Evolutionary conservation across 2,329 filamentous ascomycete species (phyloP).

Genomic region (Colletotrichum aenigma): DNA sequence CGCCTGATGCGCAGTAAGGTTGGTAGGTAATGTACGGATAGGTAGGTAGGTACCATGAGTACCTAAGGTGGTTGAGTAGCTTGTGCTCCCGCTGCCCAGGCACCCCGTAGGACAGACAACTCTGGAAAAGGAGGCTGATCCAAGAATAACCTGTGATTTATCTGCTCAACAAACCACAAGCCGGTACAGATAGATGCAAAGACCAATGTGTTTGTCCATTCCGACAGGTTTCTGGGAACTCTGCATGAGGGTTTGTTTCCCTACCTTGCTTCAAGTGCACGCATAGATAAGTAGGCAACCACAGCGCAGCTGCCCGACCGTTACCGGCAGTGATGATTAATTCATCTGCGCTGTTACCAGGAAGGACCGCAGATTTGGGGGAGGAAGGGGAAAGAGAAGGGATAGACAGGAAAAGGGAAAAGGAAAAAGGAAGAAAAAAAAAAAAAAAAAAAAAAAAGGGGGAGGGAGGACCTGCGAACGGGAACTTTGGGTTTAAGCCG

Average conservation of each 20-base stretch:
- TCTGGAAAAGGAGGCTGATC: not conserved
- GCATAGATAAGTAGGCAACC: not conserved
- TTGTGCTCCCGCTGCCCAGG: not conserved
- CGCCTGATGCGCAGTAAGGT: not conserved
- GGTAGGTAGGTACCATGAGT: not conserved
- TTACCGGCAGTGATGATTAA: not conserved
- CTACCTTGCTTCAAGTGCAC: not conserved
- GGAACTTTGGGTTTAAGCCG: not conserved
- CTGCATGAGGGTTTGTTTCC: not conserved
- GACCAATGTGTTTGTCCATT: not conserved
- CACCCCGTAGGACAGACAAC: not conserved
- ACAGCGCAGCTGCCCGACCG: not conserved
- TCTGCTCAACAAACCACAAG: not conserved
- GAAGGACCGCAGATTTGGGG: not conserved
- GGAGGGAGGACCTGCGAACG: not conserved
- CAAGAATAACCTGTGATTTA: not conserved
- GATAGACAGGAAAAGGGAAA: too few species aligned
- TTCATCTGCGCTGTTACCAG: not conserved
- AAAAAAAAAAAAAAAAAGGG: too few species aligned
- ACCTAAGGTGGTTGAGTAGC: not conserved
- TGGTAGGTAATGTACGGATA: too few species aligned
- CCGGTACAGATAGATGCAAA: not conserved
- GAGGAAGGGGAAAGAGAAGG: too few species aligned
- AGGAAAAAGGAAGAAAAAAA: too few species aligned
- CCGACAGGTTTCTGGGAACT: not conserved